phyloP scores from a whole-genome alignment of 1,139 yeast species.

The Sugiyamaella castrensis region DNA sequence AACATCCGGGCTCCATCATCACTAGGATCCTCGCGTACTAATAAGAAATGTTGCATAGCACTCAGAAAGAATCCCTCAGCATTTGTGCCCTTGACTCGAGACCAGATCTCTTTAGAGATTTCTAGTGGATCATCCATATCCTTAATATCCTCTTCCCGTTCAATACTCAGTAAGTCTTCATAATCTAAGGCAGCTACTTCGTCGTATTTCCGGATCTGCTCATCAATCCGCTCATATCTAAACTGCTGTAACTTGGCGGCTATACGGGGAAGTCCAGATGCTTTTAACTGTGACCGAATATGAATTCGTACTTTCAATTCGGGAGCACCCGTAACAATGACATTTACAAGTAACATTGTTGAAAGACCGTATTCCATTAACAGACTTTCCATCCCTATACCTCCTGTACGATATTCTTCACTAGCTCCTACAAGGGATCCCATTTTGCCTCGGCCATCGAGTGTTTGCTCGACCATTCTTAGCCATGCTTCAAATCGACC shows the following conservation, averaged over 20 bases:
- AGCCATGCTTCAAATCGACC: constrained; percentile 83
- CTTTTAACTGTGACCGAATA: constrained; percentile 69
- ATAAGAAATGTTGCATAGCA: constrained; percentile 78
- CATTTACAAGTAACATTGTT: constrained; percentile 72
- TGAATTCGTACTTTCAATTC: constrained; percentile 70
- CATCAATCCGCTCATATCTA: constrained; percentile 60
- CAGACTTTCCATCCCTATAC: constrained; percentile 62
- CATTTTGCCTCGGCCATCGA: constrained; percentile 85
- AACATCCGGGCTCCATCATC: constrained; percentile 72
- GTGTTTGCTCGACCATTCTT: constrained; percentile 62
- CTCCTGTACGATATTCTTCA: constrained; percentile 71
- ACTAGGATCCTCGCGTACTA: constrained; percentile 44
- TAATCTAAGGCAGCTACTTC: constrained; percentile 70
- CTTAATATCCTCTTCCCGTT: constrained; percentile 51
- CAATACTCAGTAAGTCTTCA: constrained; percentile 58
- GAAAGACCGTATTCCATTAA: constrained; percentile 77
- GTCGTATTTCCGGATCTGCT: constrained; percentile 63
- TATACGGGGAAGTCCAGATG: constrained; percentile 70
- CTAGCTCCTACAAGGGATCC: constrained; percentile 93
- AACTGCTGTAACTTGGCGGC: constrained; percentile 60
- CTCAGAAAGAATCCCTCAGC: constrained; percentile 67
- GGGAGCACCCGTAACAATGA: constrained; percentile 60
- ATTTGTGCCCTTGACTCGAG: constrained; percentile 64
- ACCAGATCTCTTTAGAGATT: constrained; percentile 65
- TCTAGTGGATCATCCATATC: constrained; percentile 63